Evolutionary conservation across 106 monocot genomes (phyloP).

Genomic region (Amphibolis antarctica): DNA sequence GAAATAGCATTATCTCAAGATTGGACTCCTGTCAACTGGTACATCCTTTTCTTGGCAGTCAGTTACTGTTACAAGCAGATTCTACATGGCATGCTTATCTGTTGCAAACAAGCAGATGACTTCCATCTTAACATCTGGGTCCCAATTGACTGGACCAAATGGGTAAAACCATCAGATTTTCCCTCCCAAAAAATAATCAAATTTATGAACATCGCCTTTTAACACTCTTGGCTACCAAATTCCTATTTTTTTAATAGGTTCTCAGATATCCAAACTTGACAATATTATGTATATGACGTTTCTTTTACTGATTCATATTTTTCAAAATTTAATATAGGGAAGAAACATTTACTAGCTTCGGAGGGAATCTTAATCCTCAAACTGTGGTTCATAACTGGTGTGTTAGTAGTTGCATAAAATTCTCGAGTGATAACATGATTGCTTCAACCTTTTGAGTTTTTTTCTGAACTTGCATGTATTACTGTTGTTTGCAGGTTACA

Average conservation of each 20-base stretch:
- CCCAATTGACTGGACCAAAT: too few relatives aligned
- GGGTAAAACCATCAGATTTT: not conserved
- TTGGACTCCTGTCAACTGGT: slow-evolving; percentile 96
- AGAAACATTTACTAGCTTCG: slow-evolving; percentile 86
- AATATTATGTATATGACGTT: not conserved
- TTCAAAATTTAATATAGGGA: slow-evolving; percentile 38
- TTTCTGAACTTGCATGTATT: not conserved
- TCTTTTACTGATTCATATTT: not conserved
- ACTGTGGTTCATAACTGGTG: slow-evolving; percentile 96
- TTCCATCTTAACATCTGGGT: too few relatives aligned
- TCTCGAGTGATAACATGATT: not conserved
- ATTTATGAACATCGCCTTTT: not conserved
- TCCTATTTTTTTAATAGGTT: not conserved
- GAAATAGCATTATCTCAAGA: slow-evolving; percentile 61
- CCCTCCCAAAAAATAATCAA: not conserved
- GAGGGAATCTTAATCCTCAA: slow-evolving; percentile 64
- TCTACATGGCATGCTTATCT: not conserved
- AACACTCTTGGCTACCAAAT: not conserved
- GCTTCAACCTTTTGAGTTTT: not conserved
- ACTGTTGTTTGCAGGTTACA: slow-evolving; percentile 40
- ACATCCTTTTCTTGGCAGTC: not conserved
- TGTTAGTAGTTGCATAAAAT: not conserved
- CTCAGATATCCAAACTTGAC: not conserved
- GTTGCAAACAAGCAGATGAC: not conserved
- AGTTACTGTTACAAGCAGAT: not conserved